Evolutionary conservation across 176 grass and related monocot genomes (phyloP), one percentile per base, ranked within the genome.

Genomic region (Oryza officinalis): DNA sequence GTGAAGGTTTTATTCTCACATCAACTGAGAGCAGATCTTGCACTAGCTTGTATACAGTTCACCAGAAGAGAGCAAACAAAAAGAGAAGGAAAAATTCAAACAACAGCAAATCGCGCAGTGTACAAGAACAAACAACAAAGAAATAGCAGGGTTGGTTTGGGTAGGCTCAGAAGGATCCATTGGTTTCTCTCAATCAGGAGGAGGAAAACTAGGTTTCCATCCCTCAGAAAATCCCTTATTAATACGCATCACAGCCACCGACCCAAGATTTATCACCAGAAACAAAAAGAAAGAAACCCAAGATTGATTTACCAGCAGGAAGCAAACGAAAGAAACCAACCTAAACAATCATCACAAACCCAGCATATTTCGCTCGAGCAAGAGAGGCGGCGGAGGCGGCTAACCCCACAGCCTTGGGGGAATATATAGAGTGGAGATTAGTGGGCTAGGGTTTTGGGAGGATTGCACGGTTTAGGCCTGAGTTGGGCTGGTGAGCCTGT

Each of bases 141-240:
- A 57, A 68, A 61, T 32, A 2, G 30, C 1, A 30, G 57, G 22
- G 18, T 8, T 28, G 4, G 25, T 75, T 4, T 28, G 8, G 17
- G 40, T 30, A 71, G 90, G 95, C 95, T 97, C 88, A 97, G 95
- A 94, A 97, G 90, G 92, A 97, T 97, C 92, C 95, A 97, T 94
- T 97, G 95, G 95, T 86, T 89, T 85, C 49, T 88, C 26, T 87
- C 84, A 84, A 91, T 92, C 90, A 94, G 65, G 76, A 78, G 72
- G 86, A 83, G 49, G 63, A 14, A 70, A 82, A 22, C 63, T 2
- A 27, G 74, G 41, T 25, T n/a, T 41, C 84, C 31, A 63, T 85
- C 90, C 81, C 38, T 94, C 88, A 90, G 67, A 90, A 93, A 90
- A 87, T 85, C 86, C 88, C 85, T 90, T 69, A 80, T 63, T 38